Base-by-base conservation (phyloP, 2,329 filamentous ascomycete species). In the Penicillium sp. region DNA sequence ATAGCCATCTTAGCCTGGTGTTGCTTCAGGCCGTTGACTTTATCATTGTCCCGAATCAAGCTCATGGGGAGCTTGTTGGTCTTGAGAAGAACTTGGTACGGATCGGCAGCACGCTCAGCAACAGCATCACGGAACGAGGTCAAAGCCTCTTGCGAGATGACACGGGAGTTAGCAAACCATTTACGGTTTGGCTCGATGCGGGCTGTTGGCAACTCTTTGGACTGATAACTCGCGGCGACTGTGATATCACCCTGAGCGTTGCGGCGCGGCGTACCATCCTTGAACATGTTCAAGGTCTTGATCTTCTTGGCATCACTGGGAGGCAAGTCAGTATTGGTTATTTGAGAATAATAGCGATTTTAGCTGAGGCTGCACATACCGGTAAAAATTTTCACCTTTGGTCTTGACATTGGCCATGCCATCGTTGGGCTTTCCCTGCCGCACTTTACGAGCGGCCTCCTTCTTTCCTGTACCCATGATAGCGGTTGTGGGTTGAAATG, bases 351-450 rank as follows among this genome's bases (percentile, higher is more conserved):
- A 40, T 2, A 43, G 29, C 6, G 37, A 49, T n/a, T n/a, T 42
- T 31, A 49, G 82, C 65, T 80, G 23, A 17, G 46, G 52, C n/a
- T 45, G 37, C 7, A 65, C 63, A 33, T 66, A 89, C 83, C 90
- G 87, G 81, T 97, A 97, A 81, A 97, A 99, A 82, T 97, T 97
- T 83, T 97, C 93, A 79, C 94, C 94, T 81, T 99, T 99, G 69
- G 87, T 83, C 71, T 88, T 91, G 72, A 97, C 90, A 80, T 97
- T 97, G 70, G 80, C 87, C 86, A 96, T 91, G 75, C 91, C 91
- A 86, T 94, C 89, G 66, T 85, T 85, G 50, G 84, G 85, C 80
- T 93, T 93, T 67, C 91, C 91, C 84, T 97, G 87, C 75, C 92
- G 89, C 80, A 84, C 84, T 75, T 89, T 89, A 79, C 93, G 88